phyloP scores from a whole-genome alignment of 2,329 filamentous ascomycete species.

The Setomelanomma holmii region DNA sequence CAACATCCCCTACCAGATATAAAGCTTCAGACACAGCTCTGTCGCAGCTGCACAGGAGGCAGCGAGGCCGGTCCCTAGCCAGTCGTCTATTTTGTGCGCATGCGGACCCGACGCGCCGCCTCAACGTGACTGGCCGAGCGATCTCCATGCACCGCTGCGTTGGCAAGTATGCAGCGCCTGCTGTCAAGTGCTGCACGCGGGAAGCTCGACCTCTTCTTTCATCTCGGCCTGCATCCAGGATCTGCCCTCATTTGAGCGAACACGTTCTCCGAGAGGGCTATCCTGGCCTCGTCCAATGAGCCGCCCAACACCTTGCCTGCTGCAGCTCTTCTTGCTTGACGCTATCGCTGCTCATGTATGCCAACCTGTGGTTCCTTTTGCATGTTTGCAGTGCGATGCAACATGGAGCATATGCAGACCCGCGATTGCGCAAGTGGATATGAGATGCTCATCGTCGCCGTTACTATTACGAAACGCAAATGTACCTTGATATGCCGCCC shows the following conservation, averaged over 20 bases:
- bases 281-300: conserved; percentile 27
- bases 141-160: conserved; percentile 25
- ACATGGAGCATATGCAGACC: conserved; percentile 4
- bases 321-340: conserved; percentile 28
- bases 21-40: conserved; percentile 13
- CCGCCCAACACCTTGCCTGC: conserved; percentile 24
- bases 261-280: conserved; percentile 3
- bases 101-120: conserved; percentile 15
- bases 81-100: conserved; percentile 20
- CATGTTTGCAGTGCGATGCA: conserved; percentile 23
- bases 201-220: conserved; percentile 40
- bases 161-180: conserved; percentile 39
- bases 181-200: conserved; percentile 40
- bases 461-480: conserved; percentile 21
- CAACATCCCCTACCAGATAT: not conserved
- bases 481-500: not conserved
- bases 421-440: conserved; percentile 3
- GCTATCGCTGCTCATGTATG: conserved; percentile 22
- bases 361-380: conserved; percentile 17
- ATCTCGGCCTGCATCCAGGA: conserved; percentile 29
- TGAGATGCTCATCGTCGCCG: not conserved
- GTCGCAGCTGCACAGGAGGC: conserved; percentile 8
- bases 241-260: conserved; percentile 20
- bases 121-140: conserved; percentile 32
- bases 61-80: conserved; percentile 9